phyloP scores from a whole-genome alignment of 257 asterid genomes.

The Capsicum chinense region DNA sequence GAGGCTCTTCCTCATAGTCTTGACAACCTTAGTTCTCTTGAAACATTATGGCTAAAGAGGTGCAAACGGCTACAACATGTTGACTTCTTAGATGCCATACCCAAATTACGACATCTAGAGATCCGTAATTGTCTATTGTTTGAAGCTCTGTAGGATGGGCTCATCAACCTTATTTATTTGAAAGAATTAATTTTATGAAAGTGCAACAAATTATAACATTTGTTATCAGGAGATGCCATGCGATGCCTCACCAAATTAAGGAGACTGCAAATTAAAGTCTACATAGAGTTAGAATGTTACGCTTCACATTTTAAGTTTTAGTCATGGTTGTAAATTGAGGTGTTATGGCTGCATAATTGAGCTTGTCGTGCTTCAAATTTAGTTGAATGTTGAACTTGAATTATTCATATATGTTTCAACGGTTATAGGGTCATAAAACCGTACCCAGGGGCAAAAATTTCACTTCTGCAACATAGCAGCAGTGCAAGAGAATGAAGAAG shows the following conservation, averaged over 20 bases:
- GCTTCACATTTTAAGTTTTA: too few species aligned
- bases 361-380: too few species aligned
- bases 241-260: background rate
- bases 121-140: background rate
- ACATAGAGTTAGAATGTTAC: background rate
- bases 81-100: slow-evolving; percentile 32
- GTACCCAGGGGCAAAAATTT: too few species aligned
- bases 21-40: slow-evolving; percentile 31
- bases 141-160: background rate
- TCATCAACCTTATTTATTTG: background rate
- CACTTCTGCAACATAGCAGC: too few species aligned
- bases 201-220: background rate
- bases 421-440: too few species aligned
- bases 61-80: slow-evolving; percentile 24
- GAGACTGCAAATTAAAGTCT: rapidly evolving
- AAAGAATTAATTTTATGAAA: rapidly evolving
- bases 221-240: background rate
- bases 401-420: too few species aligned
- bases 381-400: too few species aligned
- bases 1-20: slow-evolving; percentile 41
- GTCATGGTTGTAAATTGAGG: too few species aligned
- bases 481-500: too few species aligned
- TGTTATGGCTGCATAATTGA: too few species aligned
- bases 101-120: background rate
- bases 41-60: rapidly evolving